These are phyloP conservation scores for Allium sativum DNA, from an alignment of 106 monocot genomes.

Conservation along the genomic window DNA sequence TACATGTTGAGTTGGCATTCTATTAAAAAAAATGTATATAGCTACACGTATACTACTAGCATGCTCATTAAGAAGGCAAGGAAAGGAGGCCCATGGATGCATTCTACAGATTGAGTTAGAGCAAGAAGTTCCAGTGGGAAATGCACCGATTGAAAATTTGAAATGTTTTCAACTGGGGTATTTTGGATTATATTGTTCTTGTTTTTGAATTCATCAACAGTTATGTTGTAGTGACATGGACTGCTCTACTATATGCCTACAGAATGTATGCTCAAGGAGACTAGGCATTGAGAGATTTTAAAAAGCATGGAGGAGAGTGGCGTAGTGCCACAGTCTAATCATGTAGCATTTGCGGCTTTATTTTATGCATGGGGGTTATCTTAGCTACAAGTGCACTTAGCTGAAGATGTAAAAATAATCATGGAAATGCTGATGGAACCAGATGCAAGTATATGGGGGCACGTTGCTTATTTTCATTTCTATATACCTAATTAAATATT, in stretches of 20 bases:
- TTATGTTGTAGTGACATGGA: slow-evolving; percentile 16
- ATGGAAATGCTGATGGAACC: slow-evolving; percentile 14
- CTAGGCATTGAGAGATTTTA: slow-evolving; percentile 9
- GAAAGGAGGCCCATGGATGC: slow-evolving; percentile 26
- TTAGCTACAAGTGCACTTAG: slow-evolving; percentile 5
- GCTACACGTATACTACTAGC: slow-evolving; percentile 8
- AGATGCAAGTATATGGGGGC: slow-evolving; percentile 19
- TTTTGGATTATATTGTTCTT: slow-evolving; percentile 2
- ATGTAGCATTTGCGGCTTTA: slow-evolving; percentile 14
- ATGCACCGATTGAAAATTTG: slow-evolving; percentile 29
- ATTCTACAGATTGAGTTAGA: slow-evolving; percentile 11
- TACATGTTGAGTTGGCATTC: not conserved
- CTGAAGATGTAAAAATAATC: slow-evolving; percentile 9
- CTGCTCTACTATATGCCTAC: slow-evolving; percentile 10
- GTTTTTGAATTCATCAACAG: slow-evolving; percentile 7
- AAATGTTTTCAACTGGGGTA: slow-evolving; percentile 39
- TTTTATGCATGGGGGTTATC: slow-evolving; percentile 20
- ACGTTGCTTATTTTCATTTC: slow-evolving; percentile 13
- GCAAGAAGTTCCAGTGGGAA: slow-evolving; percentile 17
- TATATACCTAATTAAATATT: too few species aligned
- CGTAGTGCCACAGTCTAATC: slow-evolving; percentile 14
- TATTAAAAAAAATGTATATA: slow-evolving; percentile 1
- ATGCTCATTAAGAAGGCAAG: slow-evolving; percentile 13
- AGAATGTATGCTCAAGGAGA: slow-evolving; percentile 12
- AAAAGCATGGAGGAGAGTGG: slow-evolving; percentile 12